A percentile compares a stretch with the other conserved stretches of the same genome.
phyloP scores from a whole-genome alignment of 2,329 filamentous ascomycete species.

The Rhynchosporium secalis region DNA sequence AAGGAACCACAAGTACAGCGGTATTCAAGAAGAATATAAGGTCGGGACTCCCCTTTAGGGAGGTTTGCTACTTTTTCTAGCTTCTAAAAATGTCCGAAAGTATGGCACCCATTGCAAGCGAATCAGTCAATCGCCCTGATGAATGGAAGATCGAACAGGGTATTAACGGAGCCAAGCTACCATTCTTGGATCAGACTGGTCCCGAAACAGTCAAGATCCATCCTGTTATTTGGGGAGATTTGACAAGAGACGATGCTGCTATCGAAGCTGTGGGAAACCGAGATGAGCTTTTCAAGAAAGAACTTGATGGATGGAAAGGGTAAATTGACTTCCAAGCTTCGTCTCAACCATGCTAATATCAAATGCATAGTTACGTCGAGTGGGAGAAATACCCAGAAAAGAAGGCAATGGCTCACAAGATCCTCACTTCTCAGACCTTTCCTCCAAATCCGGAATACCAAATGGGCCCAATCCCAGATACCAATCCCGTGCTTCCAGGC shows the following conservation, averaged over 20 bases:
- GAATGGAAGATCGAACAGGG: constrained; percentile 57
- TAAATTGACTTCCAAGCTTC: constrained; percentile 25
- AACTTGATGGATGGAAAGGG: constrained; percentile 50
- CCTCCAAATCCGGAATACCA: constrained; percentile 52
- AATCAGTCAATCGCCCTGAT: constrained; percentile 40
- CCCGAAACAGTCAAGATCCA: constrained; percentile 37
- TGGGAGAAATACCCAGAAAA: constrained; percentile 72
- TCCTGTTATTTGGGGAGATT: constrained; percentile 31
- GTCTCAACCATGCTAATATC: constrained; percentile 4
- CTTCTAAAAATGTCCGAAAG: neutral
- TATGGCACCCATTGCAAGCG: neutral
- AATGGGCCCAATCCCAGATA: constrained; percentile 53
- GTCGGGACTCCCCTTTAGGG: neutral
- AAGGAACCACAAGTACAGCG: neutral
- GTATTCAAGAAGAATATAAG: neutral
- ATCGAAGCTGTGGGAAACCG: constrained; percentile 45
- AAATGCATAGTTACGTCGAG: constrained; percentile 54
- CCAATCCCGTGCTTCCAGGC: constrained; percentile 58
- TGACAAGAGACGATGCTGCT: constrained; percentile 45
- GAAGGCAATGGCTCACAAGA: constrained; percentile 42
- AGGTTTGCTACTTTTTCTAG: neutral
- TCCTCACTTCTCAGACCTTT: constrained; percentile 27
- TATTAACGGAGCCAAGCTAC: constrained; percentile 47
- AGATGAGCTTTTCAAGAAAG: constrained; percentile 44
- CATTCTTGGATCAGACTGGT: constrained; percentile 49